Conservation (phyloP, 192 early-diverging fungal genomes). For the Umbelopsis sp. region DNA sequence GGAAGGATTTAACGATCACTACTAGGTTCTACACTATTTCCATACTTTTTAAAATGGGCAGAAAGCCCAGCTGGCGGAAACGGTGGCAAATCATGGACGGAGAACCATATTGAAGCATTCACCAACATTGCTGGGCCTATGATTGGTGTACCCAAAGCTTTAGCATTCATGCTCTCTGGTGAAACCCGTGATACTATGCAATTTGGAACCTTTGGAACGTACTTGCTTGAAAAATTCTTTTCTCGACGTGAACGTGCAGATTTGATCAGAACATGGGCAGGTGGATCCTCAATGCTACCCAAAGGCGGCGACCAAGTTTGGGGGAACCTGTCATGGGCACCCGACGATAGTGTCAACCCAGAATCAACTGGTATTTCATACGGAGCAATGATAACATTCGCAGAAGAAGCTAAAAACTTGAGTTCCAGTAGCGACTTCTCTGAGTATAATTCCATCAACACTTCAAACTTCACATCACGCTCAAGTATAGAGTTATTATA, state of each 20-base stretch:
- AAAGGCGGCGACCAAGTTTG: constrained; percentile 84
- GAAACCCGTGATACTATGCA: constrained; percentile 88
- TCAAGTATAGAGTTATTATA: constrained; percentile 51
- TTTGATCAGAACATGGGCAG: constrained; percentile 84
- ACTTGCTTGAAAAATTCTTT: constrained; percentile 87
- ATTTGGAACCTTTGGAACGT: constrained; percentile 71
- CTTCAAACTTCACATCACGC: constrained; percentile 1
- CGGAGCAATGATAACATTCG: constrained; percentile 59
- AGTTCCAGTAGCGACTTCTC: neutral
- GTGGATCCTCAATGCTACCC: constrained; percentile 74
- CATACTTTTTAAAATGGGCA: constrained; percentile 90
- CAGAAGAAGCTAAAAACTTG: constrained; percentile 16
- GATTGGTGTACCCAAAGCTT: constrained; percentile 83
- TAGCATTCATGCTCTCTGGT: constrained; percentile 71
- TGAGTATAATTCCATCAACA: neutral
- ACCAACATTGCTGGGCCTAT: constrained; percentile 87
- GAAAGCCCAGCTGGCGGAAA: constrained; percentile 65
- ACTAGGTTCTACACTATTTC: constrained; percentile 64
- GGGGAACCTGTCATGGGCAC: constrained; percentile 67
- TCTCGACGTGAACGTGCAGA: constrained; percentile 69
- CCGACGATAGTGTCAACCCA: constrained; percentile 66
- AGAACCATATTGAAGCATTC: constrained; percentile 75
- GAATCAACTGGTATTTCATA: constrained; percentile 36
- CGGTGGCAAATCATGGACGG: constrained; percentile 74
- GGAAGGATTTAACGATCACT: no score